Conservation (phyloP, 2,329 filamentous ascomycete genomes). For the Apiospora aurea region DNA sequence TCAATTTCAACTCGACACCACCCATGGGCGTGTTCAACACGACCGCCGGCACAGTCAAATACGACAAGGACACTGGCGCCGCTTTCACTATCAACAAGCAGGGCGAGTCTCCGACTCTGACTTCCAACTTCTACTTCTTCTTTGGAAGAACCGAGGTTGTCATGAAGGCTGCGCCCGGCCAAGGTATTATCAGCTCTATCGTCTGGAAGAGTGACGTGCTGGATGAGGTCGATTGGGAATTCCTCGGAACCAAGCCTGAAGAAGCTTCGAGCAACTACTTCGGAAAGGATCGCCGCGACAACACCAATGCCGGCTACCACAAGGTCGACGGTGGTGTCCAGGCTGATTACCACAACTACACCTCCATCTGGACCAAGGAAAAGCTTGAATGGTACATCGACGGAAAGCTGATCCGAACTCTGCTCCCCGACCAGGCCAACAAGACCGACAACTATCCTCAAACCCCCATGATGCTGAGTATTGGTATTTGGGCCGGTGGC, state of each 20-base stretch:
- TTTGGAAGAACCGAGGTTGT: constrained; percentile 80
- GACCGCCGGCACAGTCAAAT: constrained; percentile 70
- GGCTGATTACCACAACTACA: constrained; percentile 76
- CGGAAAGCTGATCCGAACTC: constrained; percentile 67
- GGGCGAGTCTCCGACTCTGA: constrained; percentile 80
- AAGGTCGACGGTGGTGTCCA: constrained; percentile 60
- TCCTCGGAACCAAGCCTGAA: constrained; percentile 71
- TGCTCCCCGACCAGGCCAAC: constrained; percentile 67
- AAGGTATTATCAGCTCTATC: constrained; percentile 81
- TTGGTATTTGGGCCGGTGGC: constrained; percentile 72
- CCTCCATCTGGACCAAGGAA: constrained; percentile 74
- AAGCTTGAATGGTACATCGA: constrained; percentile 75
- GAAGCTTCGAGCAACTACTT: constrained; percentile 79
- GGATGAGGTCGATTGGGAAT: constrained; percentile 90
- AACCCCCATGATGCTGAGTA: constrained; percentile 74
- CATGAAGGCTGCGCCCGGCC: constrained; percentile 77
- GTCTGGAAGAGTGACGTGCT: constrained; percentile 85
- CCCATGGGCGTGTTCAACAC: constrained; percentile 71
- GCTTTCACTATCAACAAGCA: constrained; percentile 74
- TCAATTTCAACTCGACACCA: constrained; percentile 69
- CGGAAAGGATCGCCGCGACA: constrained; percentile 73
- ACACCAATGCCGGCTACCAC: constrained; percentile 68
- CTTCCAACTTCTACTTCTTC: constrained; percentile 85
- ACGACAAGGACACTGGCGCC: constrained; percentile 67
- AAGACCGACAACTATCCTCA: constrained; percentile 73